These are phyloP conservation scores for Suillus fuscotomentosus DNA, from an alignment of 768 basidiomycete genomes.

Conservation along the genomic window DNA sequence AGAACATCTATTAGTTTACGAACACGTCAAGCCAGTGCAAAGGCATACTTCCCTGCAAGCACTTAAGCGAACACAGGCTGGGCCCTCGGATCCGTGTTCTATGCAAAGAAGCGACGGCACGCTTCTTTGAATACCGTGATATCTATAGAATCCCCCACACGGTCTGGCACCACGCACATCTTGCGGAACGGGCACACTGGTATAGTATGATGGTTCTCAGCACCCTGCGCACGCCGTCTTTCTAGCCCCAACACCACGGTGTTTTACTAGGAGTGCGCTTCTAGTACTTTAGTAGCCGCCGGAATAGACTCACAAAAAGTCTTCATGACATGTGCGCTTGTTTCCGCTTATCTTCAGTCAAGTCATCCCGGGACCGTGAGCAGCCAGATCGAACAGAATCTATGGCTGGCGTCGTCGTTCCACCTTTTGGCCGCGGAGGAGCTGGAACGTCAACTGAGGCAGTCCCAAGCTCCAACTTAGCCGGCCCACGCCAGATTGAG, in stretches of 20 bases:
- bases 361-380: not conserved
- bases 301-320: not conserved
- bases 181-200: not conserved
- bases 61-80: not conserved
- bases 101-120: not conserved
- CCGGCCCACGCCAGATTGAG: not conserved
- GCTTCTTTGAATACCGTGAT: not conserved
- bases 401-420: not conserved
- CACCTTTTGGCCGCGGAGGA: not conserved
- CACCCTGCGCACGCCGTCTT: not conserved
- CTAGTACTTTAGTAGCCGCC: not conserved
- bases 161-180: too few relatives aligned
- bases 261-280: not conserved
- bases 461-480: not conserved
- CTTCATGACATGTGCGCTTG: not conserved
- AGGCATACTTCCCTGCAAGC: not conserved
- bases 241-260: not conserved
- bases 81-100: constrained; percentile 1
- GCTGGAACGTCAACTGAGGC: not conserved
- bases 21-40: not conserved
- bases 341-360: not conserved
- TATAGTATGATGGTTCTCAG: not conserved
- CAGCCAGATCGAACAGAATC: not conserved
- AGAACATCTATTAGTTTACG: not conserved
- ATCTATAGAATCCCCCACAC: not conserved